These are phyloP conservation scores for Pichia paraexigua DNA, from an alignment of 805 yeast species.

Conservation along the genomic window DNA sequence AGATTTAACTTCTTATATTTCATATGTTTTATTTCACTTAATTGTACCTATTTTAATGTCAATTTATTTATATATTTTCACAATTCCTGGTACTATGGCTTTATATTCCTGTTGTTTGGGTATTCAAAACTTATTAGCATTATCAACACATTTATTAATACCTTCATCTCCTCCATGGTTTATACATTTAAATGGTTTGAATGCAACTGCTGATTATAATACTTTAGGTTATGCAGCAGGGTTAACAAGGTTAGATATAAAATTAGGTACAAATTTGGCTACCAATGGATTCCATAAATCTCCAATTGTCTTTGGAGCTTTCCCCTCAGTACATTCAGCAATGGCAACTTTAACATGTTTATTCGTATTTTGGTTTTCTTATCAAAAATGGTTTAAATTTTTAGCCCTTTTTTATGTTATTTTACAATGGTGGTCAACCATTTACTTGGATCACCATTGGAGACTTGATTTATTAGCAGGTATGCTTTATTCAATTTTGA, in stretches of 20 bases:
- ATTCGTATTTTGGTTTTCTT: constrained; percentile 33
- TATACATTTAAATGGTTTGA: constrained; percentile 50
- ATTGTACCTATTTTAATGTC: constrained; percentile 55
- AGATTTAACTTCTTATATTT: constrained; percentile 54
- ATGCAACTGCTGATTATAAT: constrained; percentile 47
- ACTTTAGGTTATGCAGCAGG: constrained; percentile 71
- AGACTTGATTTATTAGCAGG: constrained; percentile 55
- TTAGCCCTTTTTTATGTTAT: constrained; percentile 37
- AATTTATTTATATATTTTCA: constrained; percentile 57
- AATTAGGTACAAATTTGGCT: constrained; percentile 52
- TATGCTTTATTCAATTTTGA: constrained; percentile 38
- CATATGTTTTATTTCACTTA: constrained; percentile 55
- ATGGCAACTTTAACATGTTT: constrained; percentile 49
- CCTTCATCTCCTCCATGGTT: constrained; percentile 79
- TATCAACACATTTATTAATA: constrained; percentile 48
- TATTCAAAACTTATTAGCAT: constrained; percentile 50
- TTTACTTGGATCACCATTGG: constrained; percentile 69
- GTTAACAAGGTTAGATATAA: constrained; percentile 53
- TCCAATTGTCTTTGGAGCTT: constrained; percentile 72
- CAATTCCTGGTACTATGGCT: constrained; percentile 53
- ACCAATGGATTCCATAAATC: constrained; percentile 56
- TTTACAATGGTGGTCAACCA: constrained; percentile 69
- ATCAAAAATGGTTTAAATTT: constrained; percentile 29
- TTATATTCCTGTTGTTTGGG: constrained; percentile 51
- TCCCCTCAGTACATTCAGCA: constrained; percentile 61